Evolutionary conservation across 1,284 basidiomycete genomes (phyloP), one percentile per base, ranked within the genome.

Genomic region (Sporisorium exsertum): DNA sequence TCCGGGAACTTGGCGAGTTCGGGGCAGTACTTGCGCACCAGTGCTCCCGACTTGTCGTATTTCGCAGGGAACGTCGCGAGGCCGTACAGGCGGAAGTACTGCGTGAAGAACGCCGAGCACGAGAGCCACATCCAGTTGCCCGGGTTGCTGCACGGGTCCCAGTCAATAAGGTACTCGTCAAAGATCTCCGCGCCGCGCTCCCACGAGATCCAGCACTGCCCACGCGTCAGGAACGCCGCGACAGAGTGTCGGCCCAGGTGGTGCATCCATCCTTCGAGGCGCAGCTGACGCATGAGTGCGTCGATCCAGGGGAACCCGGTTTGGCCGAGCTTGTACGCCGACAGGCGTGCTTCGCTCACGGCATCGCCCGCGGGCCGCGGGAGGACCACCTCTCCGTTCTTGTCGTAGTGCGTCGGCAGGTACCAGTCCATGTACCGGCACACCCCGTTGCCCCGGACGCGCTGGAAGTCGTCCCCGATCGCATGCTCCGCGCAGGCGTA

Each of bases 201-300:
- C 89, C 88, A 90, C 9, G 87, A 87, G 71, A 89, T 88, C 82
- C 89, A 89, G 74, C 88, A 88, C 75, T 89, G 88, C 18, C 89
- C 88, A 51, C 88, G 85, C 10, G 88, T 88, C 22, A 89, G 82
- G 81, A 88, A 89, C 77, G 88, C 89, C 8, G 89, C 90, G 50
- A 89, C 88, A 12, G 86, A 87, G 80, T 88, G 88, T 60, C 89
- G 84, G 16, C 87, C 88, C 32, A 89, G 85, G 79, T 89, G 80
- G 46, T 81, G 81, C 56, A 82, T 77, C 81, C 81, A 82, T 1
- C 89, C 88, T 75, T 88, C 87, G 32, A 84, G 56, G 6, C 81
- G 66, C 26, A 87, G 84, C 73, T 88, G 87, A 26, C 88, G 84
- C 88, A 89, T 88, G 63, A 87, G 85, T 7, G 88, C 87, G 53